Evolutionary conservation across 768 basidiomycete species (phyloP).

Genomic region (Termitomyces sp.): DNA sequence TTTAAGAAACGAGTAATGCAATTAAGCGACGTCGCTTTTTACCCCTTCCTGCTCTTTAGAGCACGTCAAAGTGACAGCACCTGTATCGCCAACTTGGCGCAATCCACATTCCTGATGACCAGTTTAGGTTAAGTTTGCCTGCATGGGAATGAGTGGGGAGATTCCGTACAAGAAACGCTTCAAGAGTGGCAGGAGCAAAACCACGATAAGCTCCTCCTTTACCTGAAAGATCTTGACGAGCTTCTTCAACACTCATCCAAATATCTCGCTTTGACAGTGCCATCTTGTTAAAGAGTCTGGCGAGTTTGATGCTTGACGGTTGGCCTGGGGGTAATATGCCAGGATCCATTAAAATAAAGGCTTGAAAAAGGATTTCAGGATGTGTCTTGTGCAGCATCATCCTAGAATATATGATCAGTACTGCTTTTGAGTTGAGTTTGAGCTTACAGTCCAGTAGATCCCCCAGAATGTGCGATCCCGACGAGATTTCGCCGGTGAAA

Average conservation of each 20-base stretch:
- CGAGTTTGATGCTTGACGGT: neutral
- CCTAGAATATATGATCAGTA: neutral
- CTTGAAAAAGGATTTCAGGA: slow-evolving; percentile 1
- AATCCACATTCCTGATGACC: too few relatives aligned
- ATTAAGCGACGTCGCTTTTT: neutral
- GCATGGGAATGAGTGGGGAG: neutral
- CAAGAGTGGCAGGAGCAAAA: neutral
- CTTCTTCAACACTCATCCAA: slow-evolving; percentile 3
- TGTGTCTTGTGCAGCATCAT: slow-evolving; percentile 1
- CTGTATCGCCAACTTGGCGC: neutral
- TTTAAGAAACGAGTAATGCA: neutral
- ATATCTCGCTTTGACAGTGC: slow-evolving; percentile 3
- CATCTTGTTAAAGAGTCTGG: slow-evolving; percentile 2
- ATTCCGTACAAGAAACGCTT: slow-evolving; percentile 3
- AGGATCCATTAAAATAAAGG: slow-evolving; percentile 3
- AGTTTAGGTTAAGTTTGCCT: neutral
- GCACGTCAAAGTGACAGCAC: too few relatives aligned
- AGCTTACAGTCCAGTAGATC: slow-evolving; percentile 5
- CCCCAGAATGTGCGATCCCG: slow-evolving; percentile 5
- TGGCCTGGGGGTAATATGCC: slow-evolving; percentile 1
- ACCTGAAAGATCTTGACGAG: slow-evolving; percentile 4
- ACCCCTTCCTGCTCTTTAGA: slow-evolving; percentile 3
- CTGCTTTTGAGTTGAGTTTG: neutral
- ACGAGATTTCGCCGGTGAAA: slow-evolving; percentile 3
- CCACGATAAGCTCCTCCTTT: slow-evolving; percentile 8